Evolutionary conservation across 805 yeast species (phyloP).

Genomic region (Scheffersomyces coipomensis): DNA sequence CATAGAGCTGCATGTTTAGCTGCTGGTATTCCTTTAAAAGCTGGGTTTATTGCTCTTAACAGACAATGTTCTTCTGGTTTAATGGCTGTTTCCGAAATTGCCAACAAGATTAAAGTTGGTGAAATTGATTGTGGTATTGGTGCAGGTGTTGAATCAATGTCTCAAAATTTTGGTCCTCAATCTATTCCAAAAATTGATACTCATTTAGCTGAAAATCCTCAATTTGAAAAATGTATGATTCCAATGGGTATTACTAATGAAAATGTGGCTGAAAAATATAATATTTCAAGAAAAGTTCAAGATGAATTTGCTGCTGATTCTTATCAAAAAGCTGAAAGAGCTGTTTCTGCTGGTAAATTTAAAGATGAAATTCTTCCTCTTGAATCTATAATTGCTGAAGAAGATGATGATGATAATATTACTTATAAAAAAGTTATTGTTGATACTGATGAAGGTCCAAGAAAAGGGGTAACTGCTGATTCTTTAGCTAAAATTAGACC

Average conservation of each 20-base stretch:
- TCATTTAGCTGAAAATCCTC: conserved; percentile 32
- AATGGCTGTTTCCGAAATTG: conserved; percentile 86
- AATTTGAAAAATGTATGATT: conserved; percentile 66
- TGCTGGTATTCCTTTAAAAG: conserved; percentile 82
- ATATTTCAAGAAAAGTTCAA: conserved; percentile 67
- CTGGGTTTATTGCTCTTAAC: conserved; percentile 81
- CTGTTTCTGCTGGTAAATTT: conserved; percentile 71
- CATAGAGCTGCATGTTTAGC: conserved; percentile 90
- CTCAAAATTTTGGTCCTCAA: conserved; percentile 81
- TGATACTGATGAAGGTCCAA: conserved; percentile 84
- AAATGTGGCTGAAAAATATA: conserved; percentile 72
- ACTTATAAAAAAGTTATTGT: conserved; percentile 44
- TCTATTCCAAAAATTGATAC: conserved; percentile 53
- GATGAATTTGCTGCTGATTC: conserved; percentile 89
- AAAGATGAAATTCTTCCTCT: conserved; percentile 88
- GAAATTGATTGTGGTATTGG: conserved; percentile 92
- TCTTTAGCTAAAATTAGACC: conserved; percentile 76
- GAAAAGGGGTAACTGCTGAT: conserved; percentile 79
- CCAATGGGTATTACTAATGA: conserved; percentile 98
- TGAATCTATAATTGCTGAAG: conserved; percentile 54
- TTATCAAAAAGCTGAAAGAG: conserved; percentile 77
- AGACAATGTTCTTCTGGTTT: conserved; percentile 95
- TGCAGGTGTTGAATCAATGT: conserved; percentile 93
- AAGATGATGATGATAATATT: conserved; percentile 39
- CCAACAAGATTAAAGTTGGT: conserved; percentile 81